Percentiles rank a stretch among this genome's conserved stretches.
Evolutionary conservation across 2,329 filamentous ascomycete species (phyloP).

Genomic region (Colletotrichum coccodes): DNA sequence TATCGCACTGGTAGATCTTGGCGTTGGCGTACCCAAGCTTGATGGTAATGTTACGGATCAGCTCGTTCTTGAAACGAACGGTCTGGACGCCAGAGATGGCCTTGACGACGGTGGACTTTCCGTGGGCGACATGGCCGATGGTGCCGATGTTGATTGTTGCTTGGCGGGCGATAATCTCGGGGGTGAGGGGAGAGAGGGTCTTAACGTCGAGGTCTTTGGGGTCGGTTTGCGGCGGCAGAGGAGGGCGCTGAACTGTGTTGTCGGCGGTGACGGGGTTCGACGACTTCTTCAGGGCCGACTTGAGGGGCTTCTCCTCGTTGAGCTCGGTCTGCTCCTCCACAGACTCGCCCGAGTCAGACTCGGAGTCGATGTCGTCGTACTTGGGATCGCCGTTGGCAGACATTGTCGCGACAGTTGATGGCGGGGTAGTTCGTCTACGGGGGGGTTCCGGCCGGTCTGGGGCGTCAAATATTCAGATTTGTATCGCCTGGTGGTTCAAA

Average conservation of each 20-base stretch:
- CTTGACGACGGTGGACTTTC: constrained; percentile 98
- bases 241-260: constrained; percentile 63
- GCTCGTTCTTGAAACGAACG: constrained; percentile 99
- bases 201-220: constrained; percentile 88
- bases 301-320: constrained; percentile 72
- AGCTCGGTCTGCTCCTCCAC: constrained; percentile 63
- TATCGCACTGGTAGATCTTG: constrained; percentile 99
- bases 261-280: constrained; percentile 56
- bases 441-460: constrained; percentile 17
- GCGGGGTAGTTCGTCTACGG: constrained; percentile 38
- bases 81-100: constrained; percentile 99
- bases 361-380: constrained; percentile 79
- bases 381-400: constrained; percentile 69
- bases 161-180: constrained; percentile 97
- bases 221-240: constrained; percentile 88
- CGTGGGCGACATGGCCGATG: constrained; percentile 98
- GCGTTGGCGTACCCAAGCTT: constrained; percentile 99
- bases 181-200: constrained; percentile 84
- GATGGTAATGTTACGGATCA: constrained; percentile 99
- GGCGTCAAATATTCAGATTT: constrained; percentile 11
- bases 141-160: constrained; percentile 99
- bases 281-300: constrained; percentile 87
- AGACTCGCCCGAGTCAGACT: constrained; percentile 74
- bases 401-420: constrained; percentile 51
- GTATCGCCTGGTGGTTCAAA: constrained; percentile 15